Evolutionary conservation across 352 stramenopile genomes (phyloP), one percentile per base, ranked within the genome.

Genomic region (Vaucheria bursata): DNA sequence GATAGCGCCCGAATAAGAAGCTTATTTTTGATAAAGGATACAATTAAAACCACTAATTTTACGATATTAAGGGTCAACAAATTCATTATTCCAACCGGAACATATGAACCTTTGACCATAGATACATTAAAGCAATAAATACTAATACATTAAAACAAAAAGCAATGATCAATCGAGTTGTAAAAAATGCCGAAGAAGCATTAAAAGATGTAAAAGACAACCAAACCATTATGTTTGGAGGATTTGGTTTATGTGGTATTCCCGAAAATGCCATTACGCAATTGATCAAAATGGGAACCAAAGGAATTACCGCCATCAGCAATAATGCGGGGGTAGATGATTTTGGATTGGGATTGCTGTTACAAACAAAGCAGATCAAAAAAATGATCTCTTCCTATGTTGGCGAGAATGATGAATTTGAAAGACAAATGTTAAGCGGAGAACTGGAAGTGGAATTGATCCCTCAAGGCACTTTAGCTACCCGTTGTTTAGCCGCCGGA

Each of bases 351-450:
- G 93, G 94, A 29, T 85, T 94, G 71, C 83, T 98, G 31, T 86
- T 98, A 18, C 91, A 97, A 85, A 91, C 90, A 1, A 88, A 90
- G 25, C 94, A 97, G 84, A 94, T 98, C 45, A 97, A 97, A 83
- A 87, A 91, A 52, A 96, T 98, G 90, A 97, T 98, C 65, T 95
- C 89, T 69, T 94, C 87, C 8, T 98, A 98, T 84, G 94, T 98
- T 0, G 94, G 94, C 32, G 94, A 98, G 84, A 98, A 98, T 81
- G 94, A 95, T 66, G 78, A 94, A 4, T 97, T 96, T 75, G 91
- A 96, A 80, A 90, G 92, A 65, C 86, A 94, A 18, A 87, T 86
- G 32, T 69, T 87, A 35, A 78, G 38, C 0, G 84, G 84, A 0
- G 34, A 87, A 53, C 0, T 80, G 5, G 75, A 80, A 37, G 91